Evolutionary conservation across 2,329 filamentous ascomycete species (phyloP).

Genomic region (Sordariomycetes sp.): DNA sequence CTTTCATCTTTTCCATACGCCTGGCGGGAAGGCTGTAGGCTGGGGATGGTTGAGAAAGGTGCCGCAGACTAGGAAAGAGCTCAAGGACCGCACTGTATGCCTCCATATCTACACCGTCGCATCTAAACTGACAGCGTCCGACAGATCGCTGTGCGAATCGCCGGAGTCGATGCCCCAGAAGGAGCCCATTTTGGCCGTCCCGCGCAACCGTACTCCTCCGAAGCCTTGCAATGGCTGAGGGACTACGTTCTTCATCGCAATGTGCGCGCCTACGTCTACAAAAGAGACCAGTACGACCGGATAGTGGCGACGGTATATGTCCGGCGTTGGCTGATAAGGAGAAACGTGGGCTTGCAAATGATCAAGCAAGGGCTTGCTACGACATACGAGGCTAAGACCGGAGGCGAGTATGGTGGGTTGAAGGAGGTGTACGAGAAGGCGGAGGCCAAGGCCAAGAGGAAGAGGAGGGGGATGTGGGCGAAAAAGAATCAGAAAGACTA

Average conservation of each 20-base stretch:
- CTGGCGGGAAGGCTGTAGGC: constrained; percentile 75
- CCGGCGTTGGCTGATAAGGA: constrained; percentile 56
- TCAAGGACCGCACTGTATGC: constrained; percentile 71
- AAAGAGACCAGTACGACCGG: constrained; percentile 84
- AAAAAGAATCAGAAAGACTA: constrained; percentile 49
- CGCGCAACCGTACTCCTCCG: constrained; percentile 73
- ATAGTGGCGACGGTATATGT: constrained; percentile 81
- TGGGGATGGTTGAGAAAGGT: constrained; percentile 88
- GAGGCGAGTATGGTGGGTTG: constrained; percentile 75
- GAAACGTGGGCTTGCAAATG: constrained; percentile 87
- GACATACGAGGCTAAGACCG: constrained; percentile 86
- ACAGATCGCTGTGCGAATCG: constrained; percentile 79
- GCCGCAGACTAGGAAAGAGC: constrained; percentile 55
- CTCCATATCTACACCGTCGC: background rate
- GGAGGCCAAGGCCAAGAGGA: constrained; percentile 56
- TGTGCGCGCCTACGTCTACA: constrained; percentile 76
- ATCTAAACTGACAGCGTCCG: background rate
- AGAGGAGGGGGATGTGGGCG: constrained; percentile 68
- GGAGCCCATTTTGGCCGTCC: constrained; percentile 84
- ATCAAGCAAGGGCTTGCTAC: constrained; percentile 76
- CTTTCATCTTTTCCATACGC: constrained; percentile 90
- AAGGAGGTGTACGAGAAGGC: constrained; percentile 56
- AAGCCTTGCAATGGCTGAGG: constrained; percentile 76
- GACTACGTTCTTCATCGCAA: constrained; percentile 60
- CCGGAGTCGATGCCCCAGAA: constrained; percentile 90